phyloP scores from a whole-genome alignment of 768 basidiomycete species.

The Tulasnella sp. region DNA sequence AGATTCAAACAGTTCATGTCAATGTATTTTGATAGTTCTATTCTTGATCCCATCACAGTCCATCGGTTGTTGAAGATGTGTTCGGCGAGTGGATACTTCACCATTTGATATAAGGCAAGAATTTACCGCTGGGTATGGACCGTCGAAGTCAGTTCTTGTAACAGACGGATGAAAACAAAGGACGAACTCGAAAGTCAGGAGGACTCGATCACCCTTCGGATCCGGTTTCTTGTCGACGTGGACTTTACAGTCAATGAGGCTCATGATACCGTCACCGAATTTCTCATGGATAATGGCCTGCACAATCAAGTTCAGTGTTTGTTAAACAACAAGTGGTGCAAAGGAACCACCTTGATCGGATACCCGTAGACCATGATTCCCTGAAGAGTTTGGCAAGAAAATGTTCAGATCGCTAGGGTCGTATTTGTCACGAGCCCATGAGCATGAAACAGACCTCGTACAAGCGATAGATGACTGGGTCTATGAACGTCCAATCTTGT shows the following conservation, averaged over 20 bases:
- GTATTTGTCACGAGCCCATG: not conserved
- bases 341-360: conserved; percentile 14
- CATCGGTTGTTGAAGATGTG: too few species aligned
- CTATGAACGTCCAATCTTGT: conserved; percentile 12
- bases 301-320: not conserved
- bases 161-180: not conserved
- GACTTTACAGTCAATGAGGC: conserved; percentile 18
- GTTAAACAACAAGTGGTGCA: not conserved
- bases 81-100: not conserved
- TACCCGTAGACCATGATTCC: conserved; percentile 17
- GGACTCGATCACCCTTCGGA: conserved; percentile 18
- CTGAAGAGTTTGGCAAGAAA: conserved; percentile 1
- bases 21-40: too few species aligned
- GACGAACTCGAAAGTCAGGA: conserved; percentile 15
- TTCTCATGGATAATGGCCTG: conserved; percentile 16
- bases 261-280: conserved; percentile 20
- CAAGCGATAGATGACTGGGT: conserved; percentile 22
- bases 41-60: too few species aligned
- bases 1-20: too few species aligned
- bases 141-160: not conserved
- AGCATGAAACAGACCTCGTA: conserved; percentile 20
- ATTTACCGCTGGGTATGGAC: conserved; percentile 10
- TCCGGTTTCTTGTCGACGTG: conserved; percentile 17
- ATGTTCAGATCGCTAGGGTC: not conserved
- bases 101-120: conserved; percentile 16